Base-by-base conservation (phyloP, 495 filamentous ascomycete species). In the Barbatosphaeria neglecta region DNA sequence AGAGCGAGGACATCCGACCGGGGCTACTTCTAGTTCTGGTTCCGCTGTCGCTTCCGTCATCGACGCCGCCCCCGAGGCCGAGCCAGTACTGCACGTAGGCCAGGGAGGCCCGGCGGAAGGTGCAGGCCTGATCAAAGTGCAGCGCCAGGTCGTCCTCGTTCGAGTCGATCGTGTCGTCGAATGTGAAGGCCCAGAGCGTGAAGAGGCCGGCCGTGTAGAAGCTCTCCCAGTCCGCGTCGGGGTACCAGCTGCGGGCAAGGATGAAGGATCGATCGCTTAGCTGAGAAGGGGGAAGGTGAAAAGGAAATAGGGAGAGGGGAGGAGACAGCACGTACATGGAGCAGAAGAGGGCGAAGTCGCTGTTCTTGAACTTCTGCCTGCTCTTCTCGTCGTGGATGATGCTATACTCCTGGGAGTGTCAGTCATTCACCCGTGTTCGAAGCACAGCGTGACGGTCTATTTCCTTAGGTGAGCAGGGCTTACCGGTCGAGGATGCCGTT, bases 181-280 rank as follows among this genome's bases (percentile, higher is more conserved):
- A 51, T 31, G 43, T 35, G 45, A 51, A 51, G 20, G 46, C 39
- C 50, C 50, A 51, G 39, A 47, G 38, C 2, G 22, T 37, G 33
- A 40, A 51, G 19, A 51, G 39, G 11, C 39, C 45, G 35, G 20
- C 25, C 11, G 50, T 47, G 33, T 44, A 41, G 41, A 51, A 25
- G 15, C 45, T 8, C 19, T 47, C 45, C 50, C 50, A 51, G 9
- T 39, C 45, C 33, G 50, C 44, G 13, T 44, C 35, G 24, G 50
- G 50, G 50, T 47, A 51, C 50, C 41, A 45, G 22, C 48, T 50
- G 41, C n/a, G n/a, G n/a, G n/a, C n/a, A n/a, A n/a, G n/a, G n/a
- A n/a, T n/a, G 4, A 4, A 41, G 13, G 7, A 19, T 25, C 16
- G 6, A 43, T n/a, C n/a, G 17, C 9, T 43, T 25, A 48, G 25